phyloP scores from a whole-genome alignment of 768 basidiomycete genomes.

The Pulveroboletus sp. region DNA sequence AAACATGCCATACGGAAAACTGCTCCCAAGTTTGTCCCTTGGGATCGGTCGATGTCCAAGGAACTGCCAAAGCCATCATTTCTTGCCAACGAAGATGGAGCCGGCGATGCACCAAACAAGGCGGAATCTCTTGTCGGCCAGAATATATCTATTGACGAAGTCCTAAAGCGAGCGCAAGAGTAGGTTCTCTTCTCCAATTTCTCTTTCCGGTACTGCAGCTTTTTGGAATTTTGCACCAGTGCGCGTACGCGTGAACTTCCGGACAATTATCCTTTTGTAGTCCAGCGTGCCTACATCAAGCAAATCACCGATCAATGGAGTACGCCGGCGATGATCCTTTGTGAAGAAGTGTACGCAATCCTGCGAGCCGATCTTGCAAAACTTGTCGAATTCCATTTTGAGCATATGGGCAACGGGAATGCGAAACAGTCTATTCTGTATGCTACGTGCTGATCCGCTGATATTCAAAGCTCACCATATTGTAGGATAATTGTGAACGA shows the following conservation, averaged over 20 bases:
- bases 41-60: constrained; percentile 20
- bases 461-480: not conserved
- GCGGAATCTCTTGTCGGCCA: not conserved
- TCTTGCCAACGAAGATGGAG: constrained; percentile 38
- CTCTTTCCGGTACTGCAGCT: too few species aligned
- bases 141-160: constrained; percentile 49
- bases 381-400: constrained; percentile 49
- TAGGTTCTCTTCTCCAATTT: constrained; percentile 25
- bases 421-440: constrained; percentile 47
- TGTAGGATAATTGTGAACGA: constrained; percentile 47
- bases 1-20: constrained; percentile 44
- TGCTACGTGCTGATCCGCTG: constrained; percentile 6
- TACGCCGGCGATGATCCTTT: constrained; percentile 42
- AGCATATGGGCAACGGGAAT: constrained; percentile 46
- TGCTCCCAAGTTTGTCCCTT: constrained; percentile 56
- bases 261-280: constrained; percentile 59
- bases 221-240: constrained; percentile 32
- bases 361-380: constrained; percentile 37
- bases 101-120: not conserved
- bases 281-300: constrained; percentile 48
- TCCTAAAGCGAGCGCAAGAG: constrained; percentile 43
- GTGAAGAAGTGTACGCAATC: constrained; percentile 34
- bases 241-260: constrained; percentile 70
- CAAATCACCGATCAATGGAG: constrained; percentile 45
- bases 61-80: constrained; percentile 24